Base-by-base conservation (phyloP, 78 protist species). In the Tieghemostelium lacteum region DNA sequence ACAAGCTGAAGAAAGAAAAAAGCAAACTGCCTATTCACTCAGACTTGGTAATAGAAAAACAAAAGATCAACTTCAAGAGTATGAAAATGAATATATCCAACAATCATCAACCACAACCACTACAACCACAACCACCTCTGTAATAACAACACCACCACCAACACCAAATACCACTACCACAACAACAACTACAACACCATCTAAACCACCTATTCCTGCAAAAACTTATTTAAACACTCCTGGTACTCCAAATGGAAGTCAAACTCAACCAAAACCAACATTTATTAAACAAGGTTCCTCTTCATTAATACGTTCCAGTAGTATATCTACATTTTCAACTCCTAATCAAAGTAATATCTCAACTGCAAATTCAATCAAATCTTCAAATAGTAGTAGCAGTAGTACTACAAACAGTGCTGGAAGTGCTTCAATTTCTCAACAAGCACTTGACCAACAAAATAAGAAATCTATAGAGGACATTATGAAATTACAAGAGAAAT, bases 201-300 rank as follows among this genome's bases (percentile, higher is more conserved):
- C n/a, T 5, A 33, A 37, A 20, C 57, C 49, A 49, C 22, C 86
- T 29, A 45, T 29, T 1, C 66, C 24, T 31, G 0, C 2, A 7
- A 73, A 42, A 1, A 33, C 61, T 12, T 31, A 63, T 3, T n/a
- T 31, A 2, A n/a, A 29, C 12, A 40, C 24, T 17, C 19, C 34
- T 62, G 42, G 45, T 62, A 33, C 2, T 61, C 24, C 8, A 26
- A 62, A 29, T 40, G n/a, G 54, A 28, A 63, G 71, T 63, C 58
- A 63, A 33, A 76, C 87, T 33, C 87, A 76, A 76, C 87, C 87
- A 76, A 61, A 73, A 63, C 87, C 87, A 49, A 63, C 69, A 31
- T 58, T 40, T 37, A 65, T 28, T 54, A 77, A 77, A 65, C 26
- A 62, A 50, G 74, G 74, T 6, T 39, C 39, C 1, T 49, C 69